phyloP scores from a whole-genome alignment of 805 yeast species.

The Ogataea neopini region DNA sequence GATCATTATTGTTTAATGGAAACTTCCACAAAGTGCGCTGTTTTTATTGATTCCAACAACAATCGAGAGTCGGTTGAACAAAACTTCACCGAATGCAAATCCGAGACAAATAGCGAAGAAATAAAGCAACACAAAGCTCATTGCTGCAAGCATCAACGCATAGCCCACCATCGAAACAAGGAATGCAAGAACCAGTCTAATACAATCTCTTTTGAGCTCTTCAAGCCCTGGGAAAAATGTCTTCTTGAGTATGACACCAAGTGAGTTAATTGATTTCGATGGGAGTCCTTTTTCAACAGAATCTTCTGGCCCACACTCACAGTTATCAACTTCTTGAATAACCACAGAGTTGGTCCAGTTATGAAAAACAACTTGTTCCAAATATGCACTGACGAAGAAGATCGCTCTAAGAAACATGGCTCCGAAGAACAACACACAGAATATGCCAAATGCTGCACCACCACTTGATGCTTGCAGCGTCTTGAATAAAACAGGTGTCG shows the following conservation, averaged over 20 bases:
- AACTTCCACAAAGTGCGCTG: slow-evolving; percentile 31
- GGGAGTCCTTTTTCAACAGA: slow-evolving; percentile 16
- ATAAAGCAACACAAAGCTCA: slow-evolving; percentile 66
- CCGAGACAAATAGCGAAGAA: slow-evolving; percentile 76
- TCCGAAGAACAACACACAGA: slow-evolving; percentile 56
- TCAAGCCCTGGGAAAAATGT: slow-evolving; percentile 37
- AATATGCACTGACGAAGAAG: slow-evolving; percentile 57
- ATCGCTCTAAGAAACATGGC: slow-evolving; percentile 62
- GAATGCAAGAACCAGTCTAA: slow-evolving; percentile 57
- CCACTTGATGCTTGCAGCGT: slow-evolving; percentile 51
- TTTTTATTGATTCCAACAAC: slow-evolving; percentile 39
- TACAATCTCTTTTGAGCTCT: slow-evolving; percentile 50
- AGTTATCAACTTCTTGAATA: slow-evolving; percentile 32
- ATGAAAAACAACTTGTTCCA: slow-evolving; percentile 67
- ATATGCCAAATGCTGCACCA: slow-evolving; percentile 74
- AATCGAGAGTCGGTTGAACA: slow-evolving; percentile 59
- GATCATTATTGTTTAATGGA: slow-evolving; percentile 23
- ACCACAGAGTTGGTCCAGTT: slow-evolving; percentile 36
- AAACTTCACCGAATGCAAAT: slow-evolving; percentile 66
- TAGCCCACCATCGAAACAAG: slow-evolving; percentile 66
- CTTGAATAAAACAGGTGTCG: slow-evolving; percentile 65
- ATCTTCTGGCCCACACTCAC: slow-evolving; percentile 38
- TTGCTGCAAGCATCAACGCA: slow-evolving; percentile 75
- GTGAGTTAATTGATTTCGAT: slow-evolving; percentile 4
- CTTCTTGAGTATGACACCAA: slow-evolving; percentile 24